These are phyloP conservation scores for Globisporangium echinulatum DNA, from an alignment of 352 stramenopile species.

Conservation along the genomic window DNA sequence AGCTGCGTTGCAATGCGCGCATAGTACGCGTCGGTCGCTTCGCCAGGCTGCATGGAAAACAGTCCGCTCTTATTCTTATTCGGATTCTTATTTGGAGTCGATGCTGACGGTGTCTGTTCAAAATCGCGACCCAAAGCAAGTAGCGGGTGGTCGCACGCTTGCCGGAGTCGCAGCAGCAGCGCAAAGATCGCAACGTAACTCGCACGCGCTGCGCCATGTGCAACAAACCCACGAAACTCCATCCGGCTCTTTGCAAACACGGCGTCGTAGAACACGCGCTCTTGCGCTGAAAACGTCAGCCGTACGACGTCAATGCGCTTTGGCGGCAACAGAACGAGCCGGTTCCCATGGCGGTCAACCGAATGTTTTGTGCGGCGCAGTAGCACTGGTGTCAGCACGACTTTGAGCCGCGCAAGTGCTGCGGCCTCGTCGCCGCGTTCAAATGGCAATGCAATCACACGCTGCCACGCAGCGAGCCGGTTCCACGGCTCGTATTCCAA, in stretches of 20 bases:
- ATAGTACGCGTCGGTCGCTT: constrained; percentile 58
- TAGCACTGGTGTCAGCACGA: constrained; percentile 65
- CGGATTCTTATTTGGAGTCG: not conserved
- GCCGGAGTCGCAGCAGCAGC: constrained; percentile 78
- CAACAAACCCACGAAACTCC: constrained; percentile 86
- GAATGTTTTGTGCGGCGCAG: constrained; percentile 85
- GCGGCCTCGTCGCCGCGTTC: constrained; percentile 58
- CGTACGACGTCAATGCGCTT: constrained; percentile 65
- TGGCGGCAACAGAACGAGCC: constrained; percentile 61
- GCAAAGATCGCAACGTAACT: constrained; percentile 89
- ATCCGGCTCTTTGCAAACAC: constrained; percentile 80
- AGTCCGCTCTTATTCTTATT: not conserved
- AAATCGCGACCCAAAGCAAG: constrained; percentile 69
- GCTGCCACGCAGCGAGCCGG: constrained; percentile 74
- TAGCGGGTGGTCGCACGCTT: constrained; percentile 88
- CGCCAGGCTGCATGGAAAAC: constrained; percentile 42
- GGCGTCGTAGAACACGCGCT: constrained; percentile 83
- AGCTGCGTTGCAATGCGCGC: constrained; percentile 44
- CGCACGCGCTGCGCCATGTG: constrained; percentile 55
- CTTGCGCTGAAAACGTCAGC: constrained; percentile 65
- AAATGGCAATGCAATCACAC: constrained; percentile 73
- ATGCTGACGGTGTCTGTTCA: constrained; percentile 15
- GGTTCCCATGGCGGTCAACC: constrained; percentile 48
- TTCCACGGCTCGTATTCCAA: constrained; percentile 84
- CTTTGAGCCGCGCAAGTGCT: constrained; percentile 57